Base-by-base conservation (phyloP, 345 rosid species). In the Salix purpurea region DNA sequence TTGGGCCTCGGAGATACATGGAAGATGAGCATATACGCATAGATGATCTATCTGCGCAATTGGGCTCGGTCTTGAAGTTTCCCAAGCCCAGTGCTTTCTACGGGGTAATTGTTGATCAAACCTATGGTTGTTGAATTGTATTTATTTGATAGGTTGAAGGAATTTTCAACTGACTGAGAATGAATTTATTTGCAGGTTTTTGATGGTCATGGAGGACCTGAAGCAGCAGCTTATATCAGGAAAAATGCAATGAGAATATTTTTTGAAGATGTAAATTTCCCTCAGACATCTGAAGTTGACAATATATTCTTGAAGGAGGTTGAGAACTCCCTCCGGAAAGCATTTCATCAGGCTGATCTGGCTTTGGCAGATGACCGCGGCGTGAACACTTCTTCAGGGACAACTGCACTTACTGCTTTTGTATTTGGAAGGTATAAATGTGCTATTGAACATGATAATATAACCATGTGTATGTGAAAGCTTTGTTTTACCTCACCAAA, bases 201-300 rank as follows among this genome's bases (percentile, higher is more conserved):
- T 81, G 97, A 94, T 83, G 98, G 98, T 54, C 98, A 94, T 81
- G 97, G 94, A 65, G 98, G 98, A 73, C 90, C 94, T 11, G 97
- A 88, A 82, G 94, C 94, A 12, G 90, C 92, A n/a, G 88, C 91
- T 7, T 89, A 83, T 80, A 42, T 86, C 6, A 80, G 83, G 69
- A 87, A 84, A 74, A 86, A 91, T 76, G 85, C 77, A 3, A 75
- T 82, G 44, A 85, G 89, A 74, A 77, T 89, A 64, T 80, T 89
- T 50, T 88, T 91, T 58, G 89, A 91, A 70, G 92, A 91, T 48
- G 88, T 79, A 4, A 78, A 79, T 54, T 91, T 94, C 39, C 98
- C 97, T n/a, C 88, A 74, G 71, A 75, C 88, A 14, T 81, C 80
- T 24, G 79, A 88, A 67, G 94, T 87, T 67, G 79, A 87, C 72